Base-by-base conservation (phyloP, 306 rosid species). In the Prosopis cineraria region DNA sequence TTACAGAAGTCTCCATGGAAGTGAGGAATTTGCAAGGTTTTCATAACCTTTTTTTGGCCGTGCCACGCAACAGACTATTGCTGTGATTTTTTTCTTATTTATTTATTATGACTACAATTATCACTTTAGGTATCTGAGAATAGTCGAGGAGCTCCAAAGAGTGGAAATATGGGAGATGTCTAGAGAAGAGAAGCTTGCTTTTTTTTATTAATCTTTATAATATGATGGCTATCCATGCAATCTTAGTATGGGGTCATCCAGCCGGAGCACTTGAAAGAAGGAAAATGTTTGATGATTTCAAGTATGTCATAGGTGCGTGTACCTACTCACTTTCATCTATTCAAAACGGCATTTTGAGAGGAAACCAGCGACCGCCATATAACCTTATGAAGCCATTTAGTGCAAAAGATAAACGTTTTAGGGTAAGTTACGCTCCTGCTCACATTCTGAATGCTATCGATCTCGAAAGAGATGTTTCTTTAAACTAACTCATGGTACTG, bases 21-120 rank as follows among this genome's bases (percentile, higher is more conserved):
- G 97, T 77, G 98, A 92, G 80, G 98, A 94, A 87, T 94, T 92
- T 45, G 92, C 97, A 77, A 95, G 98, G 98, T 92, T 72, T 29
- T 79, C 79, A 78, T 78, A 52, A 68, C 37, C 13, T 74, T 81
- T 52, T 72, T 53, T 77, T 31, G 52, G n/a, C 45, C 64, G 19
- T 68, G 52, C 72, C 1, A 68, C 50, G 22, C 19, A 50, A 59
- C 76, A 44, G 40, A 29, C 45, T 34, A 60, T 29, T 47, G 52
- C 27, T 77, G 34, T 75, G 17, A 16, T 59, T 45, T 8, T 70
- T 43, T 68, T n/a, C 74, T 73, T 22, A 53, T 59, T 25, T 78
- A 44, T 65, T 44, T 65, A 7, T 50, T 80, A 74, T 33, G 58
- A 67, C n/a, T 78, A 19, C 52, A 68, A 53, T 47, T 69, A 16